A percentile compares a stretch with the other conserved stretches of the same genome.
Conservation (phyloP, 257 asterid genomes). For the Coffea canephora region DNA sequence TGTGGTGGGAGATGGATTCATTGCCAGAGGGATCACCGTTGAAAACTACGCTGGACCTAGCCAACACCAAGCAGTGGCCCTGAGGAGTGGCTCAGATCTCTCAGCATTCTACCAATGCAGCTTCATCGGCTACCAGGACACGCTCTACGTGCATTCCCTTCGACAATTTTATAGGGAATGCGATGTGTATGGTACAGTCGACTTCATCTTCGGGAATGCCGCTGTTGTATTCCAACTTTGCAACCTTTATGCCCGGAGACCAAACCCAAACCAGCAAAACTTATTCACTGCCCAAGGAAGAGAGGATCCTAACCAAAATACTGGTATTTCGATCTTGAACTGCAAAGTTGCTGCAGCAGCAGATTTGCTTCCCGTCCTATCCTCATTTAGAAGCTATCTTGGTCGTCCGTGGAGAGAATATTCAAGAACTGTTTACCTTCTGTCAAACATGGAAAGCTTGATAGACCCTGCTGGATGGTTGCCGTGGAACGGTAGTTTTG, state of each 20-base stretch:
- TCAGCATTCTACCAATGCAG: conserved; percentile 84
- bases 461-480: conserved; percentile 75
- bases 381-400: conserved; percentile 52
- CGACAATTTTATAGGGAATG: conserved; percentile 92
- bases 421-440: conserved; percentile 70
- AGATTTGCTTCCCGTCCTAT: conserved; percentile 66
- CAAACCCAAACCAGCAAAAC: conserved; percentile 60
- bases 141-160: conserved; percentile 88
- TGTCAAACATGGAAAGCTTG: conserved; percentile 45
- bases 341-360: conserved; percentile 81
- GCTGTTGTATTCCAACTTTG: conserved; percentile 82
- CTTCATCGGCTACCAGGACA: conserved; percentile 93
- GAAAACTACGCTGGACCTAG: conserved; percentile 95
- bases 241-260: conserved; percentile 83
- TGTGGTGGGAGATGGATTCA: conserved; percentile 72
- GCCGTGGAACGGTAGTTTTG: conserved; percentile 71
- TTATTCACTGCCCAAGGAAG: conserved; percentile 95
- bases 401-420: conserved; percentile 91
- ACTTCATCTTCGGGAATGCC: conserved; percentile 95
- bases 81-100: conserved; percentile 83
- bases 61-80: conserved; percentile 96
- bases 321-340: conserved; percentile 79
- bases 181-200: conserved; percentile 89
- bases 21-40: conserved; percentile 77
- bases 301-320: conserved; percentile 93